These are phyloP conservation scores for Chlorella sp. DNA, from an alignment of 139 green algal species.

Conservation along the genomic window DNA sequence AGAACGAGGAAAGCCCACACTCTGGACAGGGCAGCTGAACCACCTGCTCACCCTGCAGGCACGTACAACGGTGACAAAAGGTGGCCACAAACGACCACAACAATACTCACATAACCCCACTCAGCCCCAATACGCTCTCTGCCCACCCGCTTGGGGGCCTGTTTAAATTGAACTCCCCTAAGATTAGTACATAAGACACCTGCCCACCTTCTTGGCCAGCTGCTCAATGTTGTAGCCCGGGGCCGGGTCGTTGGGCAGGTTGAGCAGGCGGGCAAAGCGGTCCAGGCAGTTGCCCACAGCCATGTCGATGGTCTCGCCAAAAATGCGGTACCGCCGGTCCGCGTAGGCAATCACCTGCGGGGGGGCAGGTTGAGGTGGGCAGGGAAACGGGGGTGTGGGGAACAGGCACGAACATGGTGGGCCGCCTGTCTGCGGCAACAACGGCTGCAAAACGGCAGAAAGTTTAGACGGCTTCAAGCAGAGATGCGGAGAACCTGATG, in stretches of 20 bases:
- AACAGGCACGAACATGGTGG: no score
- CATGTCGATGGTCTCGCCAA: conserved; percentile 96
- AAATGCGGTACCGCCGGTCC: conserved; percentile 87
- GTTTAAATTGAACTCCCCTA: neutral
- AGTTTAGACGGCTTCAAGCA: neutral
- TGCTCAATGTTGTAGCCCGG: conserved; percentile 97
- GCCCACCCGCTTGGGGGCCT: neutral
- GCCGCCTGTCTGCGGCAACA: no score
- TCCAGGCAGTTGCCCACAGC: conserved; percentile 94
- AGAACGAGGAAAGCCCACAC: conserved; percentile 96
- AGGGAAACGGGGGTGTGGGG: no score
- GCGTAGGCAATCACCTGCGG: conserved; percentile 90
- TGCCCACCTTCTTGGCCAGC: conserved; percentile 77
- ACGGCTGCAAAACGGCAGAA: neutral
- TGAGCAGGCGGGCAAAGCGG: conserved; percentile 84
- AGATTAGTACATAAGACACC: neutral
- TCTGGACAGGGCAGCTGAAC: conserved; percentile 94
- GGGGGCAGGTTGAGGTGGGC: neutral
- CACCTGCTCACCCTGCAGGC: conserved; percentile 55
- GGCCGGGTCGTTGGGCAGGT: conserved; percentile 80
- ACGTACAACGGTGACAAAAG: neutral
- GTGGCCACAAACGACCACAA: no score
- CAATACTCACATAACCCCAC: no score
- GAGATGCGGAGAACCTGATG: no score
- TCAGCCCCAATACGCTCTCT: no score